A percentile compares a stretch with the other conserved stretches of the same genome.
Conservation (phyloP, 257 asterid species). For the Marsdenia floribunda region DNA sequence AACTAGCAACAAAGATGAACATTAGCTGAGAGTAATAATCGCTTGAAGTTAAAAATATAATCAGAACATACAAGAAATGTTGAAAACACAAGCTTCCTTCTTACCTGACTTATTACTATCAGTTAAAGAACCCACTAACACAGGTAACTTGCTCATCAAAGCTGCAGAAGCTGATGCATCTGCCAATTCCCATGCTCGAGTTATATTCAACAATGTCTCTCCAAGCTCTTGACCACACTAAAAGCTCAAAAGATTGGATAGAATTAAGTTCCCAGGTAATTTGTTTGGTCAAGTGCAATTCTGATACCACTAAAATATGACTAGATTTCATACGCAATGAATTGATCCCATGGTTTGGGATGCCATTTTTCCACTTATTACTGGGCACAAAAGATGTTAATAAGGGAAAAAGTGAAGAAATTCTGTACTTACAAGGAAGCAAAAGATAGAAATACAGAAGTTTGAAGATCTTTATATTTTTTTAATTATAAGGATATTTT, state of each 20-base stretch:
- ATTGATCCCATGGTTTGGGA: not conserved
- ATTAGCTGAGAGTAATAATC: conserved; percentile 23
- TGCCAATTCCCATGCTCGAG: conserved; percentile 87
- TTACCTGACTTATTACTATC: conserved; percentile 70
- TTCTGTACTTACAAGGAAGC: not conserved
- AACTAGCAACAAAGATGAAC: conserved; percentile 40
- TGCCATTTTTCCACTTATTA: not conserved
- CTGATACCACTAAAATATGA: not conserved
- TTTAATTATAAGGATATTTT: not conserved
- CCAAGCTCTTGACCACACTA: conserved; percentile 93
- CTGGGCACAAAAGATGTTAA: not conserved
- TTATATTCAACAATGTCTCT: conserved; percentile 53
- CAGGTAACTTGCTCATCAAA: conserved; percentile 60
- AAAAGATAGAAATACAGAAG: not conserved
- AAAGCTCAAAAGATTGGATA: conserved; percentile 13
- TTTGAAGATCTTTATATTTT: not conserved
- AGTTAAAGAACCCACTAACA: conserved; percentile 37
- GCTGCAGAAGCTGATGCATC: conserved; percentile 63
- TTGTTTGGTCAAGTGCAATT: not conserved
- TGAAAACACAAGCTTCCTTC: conserved; percentile 10
- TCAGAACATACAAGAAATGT: not conserved
- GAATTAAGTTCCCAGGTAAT: conserved; percentile 6
- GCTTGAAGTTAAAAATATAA: not conserved
- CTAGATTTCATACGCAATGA: not conserved
- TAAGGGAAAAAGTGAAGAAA: not conserved